A percentile compares a stretch with the other conserved stretches of the same genome.
Conservation (phyloP, 495 filamentous ascomycete genomes). For the Massariosphaeria phaeospora region DNA sequence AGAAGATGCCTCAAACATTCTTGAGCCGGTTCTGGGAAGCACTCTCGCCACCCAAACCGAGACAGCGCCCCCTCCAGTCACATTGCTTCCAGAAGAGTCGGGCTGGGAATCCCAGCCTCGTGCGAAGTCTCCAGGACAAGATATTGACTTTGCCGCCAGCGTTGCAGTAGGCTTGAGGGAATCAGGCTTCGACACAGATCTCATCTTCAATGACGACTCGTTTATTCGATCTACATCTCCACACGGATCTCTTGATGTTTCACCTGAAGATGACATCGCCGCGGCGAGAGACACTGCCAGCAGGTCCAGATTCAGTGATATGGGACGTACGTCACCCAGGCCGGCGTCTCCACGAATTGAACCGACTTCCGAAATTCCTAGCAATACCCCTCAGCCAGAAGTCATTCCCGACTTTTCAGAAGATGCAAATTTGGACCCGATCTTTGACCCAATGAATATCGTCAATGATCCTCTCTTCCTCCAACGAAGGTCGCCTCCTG, state of each 20-base stretch:
- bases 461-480: constrained; percentile 37
- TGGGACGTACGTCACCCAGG: constrained; percentile 17
- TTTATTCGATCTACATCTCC: constrained; percentile 26
- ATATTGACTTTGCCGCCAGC: constrained; percentile 30
- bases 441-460: constrained; percentile 38
- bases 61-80: neutral
- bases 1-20: too few relatives aligned
- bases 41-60: too few relatives aligned
- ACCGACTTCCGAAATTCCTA: neutral
- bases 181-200: constrained; percentile 29
- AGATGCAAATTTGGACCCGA: constrained; percentile 34
- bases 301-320: constrained; percentile 13
- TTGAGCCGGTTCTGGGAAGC: too few relatives aligned
- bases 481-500: constrained; percentile 30
- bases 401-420: constrained; percentile 6
- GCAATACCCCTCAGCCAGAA: neutral
- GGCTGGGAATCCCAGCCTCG: neutral
- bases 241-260: constrained; percentile 11
- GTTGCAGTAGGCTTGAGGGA: constrained; percentile 26
- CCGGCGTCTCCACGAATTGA: constrained; percentile 13
- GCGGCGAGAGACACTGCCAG: constrained; percentile 9
- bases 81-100: neutral
- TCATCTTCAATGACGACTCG: constrained; percentile 24
- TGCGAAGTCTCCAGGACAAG: constrained; percentile 17
- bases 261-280: constrained; percentile 25